Evolutionary conservation across 805 yeast species (phyloP), one percentile per base, ranked within the genome.

Genomic region (Yarrowia keelungensis): DNA sequence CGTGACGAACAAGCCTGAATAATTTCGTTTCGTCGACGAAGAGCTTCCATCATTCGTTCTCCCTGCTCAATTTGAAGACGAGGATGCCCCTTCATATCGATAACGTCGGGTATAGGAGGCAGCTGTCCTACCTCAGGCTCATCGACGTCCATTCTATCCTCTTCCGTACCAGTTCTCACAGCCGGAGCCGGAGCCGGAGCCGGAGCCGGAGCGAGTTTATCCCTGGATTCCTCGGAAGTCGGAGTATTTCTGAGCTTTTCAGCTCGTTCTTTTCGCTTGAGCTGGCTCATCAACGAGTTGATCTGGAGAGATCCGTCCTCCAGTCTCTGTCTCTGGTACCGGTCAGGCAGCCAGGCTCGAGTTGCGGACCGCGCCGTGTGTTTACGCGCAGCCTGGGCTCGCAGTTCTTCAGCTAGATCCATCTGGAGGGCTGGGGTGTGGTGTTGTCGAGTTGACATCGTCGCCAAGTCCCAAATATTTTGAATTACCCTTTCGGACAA

Each of bases 291-390:
- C 8, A 56, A 9, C 16, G 32, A 10, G 26, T 32, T 32, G 49
- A 56, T 56, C 12, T n/a, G 11, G 7, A 4, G 12, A 3, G 38
- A 8, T 9, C 64, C 64, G 16, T 56, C 49, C 16, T 42, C 64
- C 41, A 56, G 26, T 2, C 64, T 38, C 32, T 56, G 64, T 2
- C 64, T 49, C 26, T 56, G 64, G 49, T 42, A 56, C 64, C 64
- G 49, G 7, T 56, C 64, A 8, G 62, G 62, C 32, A 42, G 32
- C 47, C 53, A 49, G 53, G 38, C 39, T 3, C n/a, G 10, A 5
- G 38, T 11, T 5, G 7, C 32, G 32, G 32, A 26, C 7, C 32
- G 32, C 32, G 32, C 32, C 4, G 32, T 26, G 53, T 49, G 36
- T 49, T 32, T 49, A 38, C 26, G 53, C n/a, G 8, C n/a, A 5